Percentiles rank a stretch among this genome's conserved stretches.
phyloP scores from a whole-genome alignment of 768 basidiomycete species.

The Suillus brevipes region DNA sequence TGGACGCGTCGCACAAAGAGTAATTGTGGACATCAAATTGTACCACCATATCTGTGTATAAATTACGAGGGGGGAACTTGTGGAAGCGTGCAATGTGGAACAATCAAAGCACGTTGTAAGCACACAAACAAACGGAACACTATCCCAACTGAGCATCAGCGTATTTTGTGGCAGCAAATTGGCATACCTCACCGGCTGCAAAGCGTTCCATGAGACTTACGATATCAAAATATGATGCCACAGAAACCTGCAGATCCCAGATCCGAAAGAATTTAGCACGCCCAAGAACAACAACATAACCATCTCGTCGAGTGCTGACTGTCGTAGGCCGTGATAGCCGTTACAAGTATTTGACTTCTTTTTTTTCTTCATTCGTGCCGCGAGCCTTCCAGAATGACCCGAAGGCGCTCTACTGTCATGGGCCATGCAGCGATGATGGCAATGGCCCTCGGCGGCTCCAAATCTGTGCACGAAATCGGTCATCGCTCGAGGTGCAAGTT shows the following conservation, averaged over 20 bases:
- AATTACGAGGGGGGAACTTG: too few relatives aligned
- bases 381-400: background rate
- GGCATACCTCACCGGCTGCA: background rate
- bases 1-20: too few relatives aligned
- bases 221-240: background rate
- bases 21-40: too few relatives aligned
- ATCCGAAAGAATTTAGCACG: background rate
- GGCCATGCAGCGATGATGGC: background rate
- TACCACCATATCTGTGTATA: too few relatives aligned
- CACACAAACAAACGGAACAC: background rate
- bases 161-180: background rate
- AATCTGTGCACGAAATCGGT: conserved; percentile 73
- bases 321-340: background rate
- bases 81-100: too few relatives aligned
- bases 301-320: background rate
- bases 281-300: background rate
- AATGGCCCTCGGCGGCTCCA: conserved; percentile 42
- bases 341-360: background rate
- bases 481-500: conserved; percentile 63
- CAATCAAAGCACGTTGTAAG: too few relatives aligned
- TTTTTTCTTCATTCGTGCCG: conserved; percentile 19
- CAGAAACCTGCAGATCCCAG: background rate
- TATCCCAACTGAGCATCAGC: background rate
- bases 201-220: too few relatives aligned
- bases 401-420: background rate